Evolutionary conservation across 805 yeast species (phyloP), one percentile per base, ranked within the genome.

Genomic region (Schizosaccharomyces japonicus): DNA sequence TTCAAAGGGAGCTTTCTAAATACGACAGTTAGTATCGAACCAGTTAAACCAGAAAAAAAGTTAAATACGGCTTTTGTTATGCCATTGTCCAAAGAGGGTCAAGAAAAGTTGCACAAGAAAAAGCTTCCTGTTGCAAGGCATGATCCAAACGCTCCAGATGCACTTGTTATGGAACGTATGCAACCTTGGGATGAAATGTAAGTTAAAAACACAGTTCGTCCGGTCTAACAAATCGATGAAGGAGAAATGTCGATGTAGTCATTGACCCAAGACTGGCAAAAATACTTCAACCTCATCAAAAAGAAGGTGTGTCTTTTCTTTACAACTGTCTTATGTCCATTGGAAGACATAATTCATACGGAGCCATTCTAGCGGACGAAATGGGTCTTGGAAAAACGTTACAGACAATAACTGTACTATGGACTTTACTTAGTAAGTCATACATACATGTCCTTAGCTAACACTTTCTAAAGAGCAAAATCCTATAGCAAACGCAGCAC

Each of bases 371-470:
- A 39, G 98, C 98, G 0, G 98, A 90, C 60, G 96, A 87, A 55
- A 90, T 90, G 98, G 98, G 98, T 0, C 65, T 90, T 15, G 95
- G 95, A 1, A 80, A 80, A 56, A 85, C 96, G 0, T 61, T 90
- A 39, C 85, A 78, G 72, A 74, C 95, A 0, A 87, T 90, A 4
- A 58, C 93, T 0, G 59, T 83, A 36, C 68, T 87, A 3, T 83
- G 94, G 92, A 83, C 94, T 0, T 60, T 90, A 17, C 59, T 82
- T 17, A 76, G 71, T 52, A 83, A 80, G 53, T 69, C 72, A 48
- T 58, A 66, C n/a, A 11, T 17, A 27, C 2, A 7, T 4, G 17
- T 17, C 7, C 23, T 17, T 6, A 19, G 19, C 48, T 57, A 19
- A 54, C 56, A n/a, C 54, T 15, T 27, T 36, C 17, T 15, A 10